Evolutionary conservation across 257 asterid species (phyloP).

Genomic region (Solanum microdontum): DNA sequence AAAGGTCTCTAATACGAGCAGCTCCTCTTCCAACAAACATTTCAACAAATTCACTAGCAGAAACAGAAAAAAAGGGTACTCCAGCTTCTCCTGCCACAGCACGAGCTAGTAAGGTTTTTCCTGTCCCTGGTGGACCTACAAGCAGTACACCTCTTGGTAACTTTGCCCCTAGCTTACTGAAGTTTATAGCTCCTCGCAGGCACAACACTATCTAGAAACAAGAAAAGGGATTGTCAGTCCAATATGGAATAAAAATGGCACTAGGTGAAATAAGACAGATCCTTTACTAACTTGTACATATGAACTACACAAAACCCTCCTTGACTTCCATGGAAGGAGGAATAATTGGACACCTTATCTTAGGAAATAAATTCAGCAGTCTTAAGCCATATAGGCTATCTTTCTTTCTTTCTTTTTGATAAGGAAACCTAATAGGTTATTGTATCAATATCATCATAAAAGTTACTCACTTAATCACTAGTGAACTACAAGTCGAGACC

Average conservation of each 20-base stretch:
- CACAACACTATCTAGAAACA: constrained; percentile 65
- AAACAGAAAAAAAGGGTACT: constrained; percentile 88
- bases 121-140: constrained; percentile 99
- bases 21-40: constrained; percentile 97
- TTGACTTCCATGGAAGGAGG: background rate
- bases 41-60: constrained; percentile 98
- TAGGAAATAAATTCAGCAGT: background rate
- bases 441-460: background rate
- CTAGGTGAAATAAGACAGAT: background rate
- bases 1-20: constrained; percentile 89
- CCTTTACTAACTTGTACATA: background rate
- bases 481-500: background rate
- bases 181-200: constrained; percentile 82
- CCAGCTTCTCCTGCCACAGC: constrained; percentile 99
- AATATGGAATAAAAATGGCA: background rate
- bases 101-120: constrained; percentile 89
- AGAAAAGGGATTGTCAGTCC: background rate
- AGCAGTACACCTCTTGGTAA: constrained; percentile 89
- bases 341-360: background rate
- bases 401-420: background rate
- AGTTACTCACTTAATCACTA: background rate
- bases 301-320: background rate
- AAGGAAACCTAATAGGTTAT: background rate
- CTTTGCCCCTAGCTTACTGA: constrained; percentile 87
- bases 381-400: background rate